A percentile compares a stretch with the other conserved stretches of the same genome.
Evolutionary conservation across 2,329 filamentous ascomycete species (phyloP).

Genomic region (Exophiala alcalophila): DNA sequence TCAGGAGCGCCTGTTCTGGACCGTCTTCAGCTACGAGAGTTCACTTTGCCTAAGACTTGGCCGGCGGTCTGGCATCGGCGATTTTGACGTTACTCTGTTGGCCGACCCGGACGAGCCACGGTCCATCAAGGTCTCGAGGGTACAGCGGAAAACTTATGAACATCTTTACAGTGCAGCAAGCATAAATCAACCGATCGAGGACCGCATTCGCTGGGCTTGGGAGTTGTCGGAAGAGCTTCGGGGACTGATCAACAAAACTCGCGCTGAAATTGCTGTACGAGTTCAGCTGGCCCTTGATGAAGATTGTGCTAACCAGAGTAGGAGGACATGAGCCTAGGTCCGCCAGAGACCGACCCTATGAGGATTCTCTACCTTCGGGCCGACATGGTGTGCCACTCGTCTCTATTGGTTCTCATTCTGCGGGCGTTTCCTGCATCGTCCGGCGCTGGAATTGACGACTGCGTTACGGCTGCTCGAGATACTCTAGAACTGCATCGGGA

Average conservation of each 20-base stretch:
- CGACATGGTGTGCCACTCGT: slow-evolving; percentile 38
- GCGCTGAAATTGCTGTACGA: slow-evolving; percentile 19
- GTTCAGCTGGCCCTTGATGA: background rate
- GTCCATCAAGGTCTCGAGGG: slow-evolving; percentile 23
- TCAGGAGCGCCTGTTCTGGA: slow-evolving; percentile 37
- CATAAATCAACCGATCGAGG: slow-evolving; percentile 8
- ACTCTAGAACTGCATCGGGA: slow-evolving; percentile 37
- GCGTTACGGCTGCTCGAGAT: slow-evolving; percentile 36
- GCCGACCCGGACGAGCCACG: slow-evolving; percentile 24
- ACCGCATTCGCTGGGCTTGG: slow-evolving; percentile 26
- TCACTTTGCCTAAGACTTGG: slow-evolving; percentile 39
- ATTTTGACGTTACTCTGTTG: slow-evolving; percentile 34
- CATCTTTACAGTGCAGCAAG: slow-evolving; percentile 36
- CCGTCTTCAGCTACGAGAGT: slow-evolving; percentile 39
- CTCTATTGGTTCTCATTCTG: slow-evolving; percentile 38
- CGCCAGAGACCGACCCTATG: slow-evolving; percentile 30
- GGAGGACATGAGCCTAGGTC: background rate
- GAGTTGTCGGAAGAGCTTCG: slow-evolving; percentile 29
- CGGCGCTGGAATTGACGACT: slow-evolving; percentile 31
- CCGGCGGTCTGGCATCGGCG: slow-evolving; percentile 36
- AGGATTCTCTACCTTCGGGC: slow-evolving; percentile 35
- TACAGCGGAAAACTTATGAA: slow-evolving; percentile 38
- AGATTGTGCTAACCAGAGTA: background rate
- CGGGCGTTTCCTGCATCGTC: slow-evolving; percentile 31
- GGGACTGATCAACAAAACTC: slow-evolving; percentile 24